Evolutionary conservation across 768 basidiomycete genomes (phyloP).

Genomic region (Cystofilobasidium macerans): DNA sequence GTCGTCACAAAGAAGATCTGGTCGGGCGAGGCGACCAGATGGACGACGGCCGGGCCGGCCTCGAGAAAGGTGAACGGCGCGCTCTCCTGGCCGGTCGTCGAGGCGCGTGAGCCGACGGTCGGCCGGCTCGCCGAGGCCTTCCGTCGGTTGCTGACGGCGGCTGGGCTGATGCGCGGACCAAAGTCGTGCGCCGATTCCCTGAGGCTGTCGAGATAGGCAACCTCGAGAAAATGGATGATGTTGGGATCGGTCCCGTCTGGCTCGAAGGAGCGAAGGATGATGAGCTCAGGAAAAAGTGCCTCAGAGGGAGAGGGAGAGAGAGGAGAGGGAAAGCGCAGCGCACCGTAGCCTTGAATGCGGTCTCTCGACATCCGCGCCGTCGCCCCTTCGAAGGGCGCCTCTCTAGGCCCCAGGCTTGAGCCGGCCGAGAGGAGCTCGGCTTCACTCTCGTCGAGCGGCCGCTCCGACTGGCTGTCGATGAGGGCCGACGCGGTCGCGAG

Average conservation of each 20-base stretch:
- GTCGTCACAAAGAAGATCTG: conserved; percentile 63
- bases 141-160: conserved; percentile 59
- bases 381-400: background rate
- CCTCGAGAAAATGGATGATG: conserved; percentile 77
- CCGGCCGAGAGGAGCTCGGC: background rate
- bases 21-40: conserved; percentile 79
- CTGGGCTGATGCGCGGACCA: conserved; percentile 74
- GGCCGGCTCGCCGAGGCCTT: conserved; percentile 41
- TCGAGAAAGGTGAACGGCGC: background rate
- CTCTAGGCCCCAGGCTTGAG: background rate
- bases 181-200: conserved; percentile 81
- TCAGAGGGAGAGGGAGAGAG: background rate
- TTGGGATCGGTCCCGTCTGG: conserved; percentile 81
- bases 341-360: conserved; percentile 39
- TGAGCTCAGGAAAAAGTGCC: background rate
- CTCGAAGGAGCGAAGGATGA: background rate
- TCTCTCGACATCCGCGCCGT: conserved; percentile 13
- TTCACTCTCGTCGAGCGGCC: conserved; percentile 40
- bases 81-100: background rate
- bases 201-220: conserved; percentile 70
- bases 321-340: background rate
- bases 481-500: conserved; percentile 71
- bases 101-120: background rate
- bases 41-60: conserved; percentile 54
- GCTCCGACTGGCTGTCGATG: conserved; percentile 49